phyloP scores from a whole-genome alignment of 2,329 filamentous ascomycete genomes.

The Orbilia oligospora region DNA sequence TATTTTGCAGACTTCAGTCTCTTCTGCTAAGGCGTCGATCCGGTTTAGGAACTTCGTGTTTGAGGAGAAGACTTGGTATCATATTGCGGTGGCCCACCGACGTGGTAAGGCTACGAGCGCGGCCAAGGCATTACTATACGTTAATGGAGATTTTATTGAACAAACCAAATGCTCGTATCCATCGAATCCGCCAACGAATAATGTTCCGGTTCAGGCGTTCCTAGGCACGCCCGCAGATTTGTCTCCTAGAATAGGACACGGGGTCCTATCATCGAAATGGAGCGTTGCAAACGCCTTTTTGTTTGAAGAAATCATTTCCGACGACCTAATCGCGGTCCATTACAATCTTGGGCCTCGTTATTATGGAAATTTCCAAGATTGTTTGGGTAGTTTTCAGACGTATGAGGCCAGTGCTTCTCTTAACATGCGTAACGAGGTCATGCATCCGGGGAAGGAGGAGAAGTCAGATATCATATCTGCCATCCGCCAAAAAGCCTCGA shows the following conservation, averaged over 20 bases:
- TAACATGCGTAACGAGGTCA: slow-evolving; percentile 89
- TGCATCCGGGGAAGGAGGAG: slow-evolving; percentile 90
- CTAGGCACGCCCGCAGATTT: slow-evolving; percentile 92
- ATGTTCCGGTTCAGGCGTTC: slow-evolving; percentile 87
- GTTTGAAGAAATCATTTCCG: slow-evolving; percentile 87
- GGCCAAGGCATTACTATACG: slow-evolving; percentile 87
- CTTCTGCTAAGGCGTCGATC: slow-evolving; percentile 86
- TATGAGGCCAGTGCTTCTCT: slow-evolving; percentile 93
- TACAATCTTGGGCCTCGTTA: slow-evolving; percentile 91
- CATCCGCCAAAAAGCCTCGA: slow-evolving; percentile 86
- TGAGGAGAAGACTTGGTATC: slow-evolving; percentile 86
- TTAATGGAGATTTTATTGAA: slow-evolving; percentile 94
- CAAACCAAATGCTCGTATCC: slow-evolving; percentile 92
- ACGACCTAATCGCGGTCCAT: slow-evolving; percentile 92
- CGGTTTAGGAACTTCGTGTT: slow-evolving; percentile 90
- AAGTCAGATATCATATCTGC: slow-evolving; percentile 91
- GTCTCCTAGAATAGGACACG: slow-evolving; percentile 80
- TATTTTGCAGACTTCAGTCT: slow-evolving; percentile 95
- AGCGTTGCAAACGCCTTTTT: slow-evolving; percentile 91
- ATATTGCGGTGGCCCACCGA: slow-evolving; percentile 89
- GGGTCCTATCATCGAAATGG: slow-evolving; percentile 83
- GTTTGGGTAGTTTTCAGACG: slow-evolving; percentile 93
- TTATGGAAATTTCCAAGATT: slow-evolving; percentile 96
- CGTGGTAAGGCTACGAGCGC: slow-evolving; percentile 80
- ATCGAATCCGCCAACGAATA: slow-evolving; percentile 77